Evolutionary conservation across 2,329 filamentous ascomycete species (phyloP).

Genomic region (Chaetomium strumarium): DNA sequence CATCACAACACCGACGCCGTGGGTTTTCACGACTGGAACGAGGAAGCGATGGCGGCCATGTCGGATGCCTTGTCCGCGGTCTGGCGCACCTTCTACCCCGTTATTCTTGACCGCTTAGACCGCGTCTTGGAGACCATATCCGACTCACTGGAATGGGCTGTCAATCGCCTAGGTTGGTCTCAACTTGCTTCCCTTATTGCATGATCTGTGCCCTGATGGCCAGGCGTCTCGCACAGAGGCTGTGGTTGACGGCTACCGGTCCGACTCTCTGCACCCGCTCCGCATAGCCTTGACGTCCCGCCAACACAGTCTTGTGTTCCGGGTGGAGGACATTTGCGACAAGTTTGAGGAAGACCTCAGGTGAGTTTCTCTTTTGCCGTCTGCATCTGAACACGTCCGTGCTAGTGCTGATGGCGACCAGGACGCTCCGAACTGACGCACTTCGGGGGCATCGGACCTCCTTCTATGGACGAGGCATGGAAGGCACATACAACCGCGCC

Average conservation of each 20-base stretch:
- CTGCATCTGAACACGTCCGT: background rate
- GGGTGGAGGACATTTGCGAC: constrained; percentile 27
- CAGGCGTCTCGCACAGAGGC: constrained; percentile 1
- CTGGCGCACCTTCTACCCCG: constrained; percentile 29
- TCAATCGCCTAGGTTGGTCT: background rate
- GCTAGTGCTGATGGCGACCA: constrained; percentile 14
- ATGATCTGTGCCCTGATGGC: background rate
- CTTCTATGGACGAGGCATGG: constrained; percentile 34
- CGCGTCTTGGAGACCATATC: background rate
- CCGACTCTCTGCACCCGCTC: constrained; percentile 18
- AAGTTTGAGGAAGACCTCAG: constrained; percentile 20
- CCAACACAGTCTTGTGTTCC: constrained; percentile 25
- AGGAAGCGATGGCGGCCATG: constrained; percentile 37
- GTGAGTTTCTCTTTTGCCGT: background rate
- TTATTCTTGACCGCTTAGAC: constrained; percentile 18
- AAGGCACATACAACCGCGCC: constrained; percentile 29
- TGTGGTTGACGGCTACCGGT: constrained; percentile 11
- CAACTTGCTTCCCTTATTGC: background rate
- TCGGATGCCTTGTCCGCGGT: constrained; percentile 27
- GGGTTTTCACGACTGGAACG: constrained; percentile 39
- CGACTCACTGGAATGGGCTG: background rate
- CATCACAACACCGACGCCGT: constrained; percentile 27
- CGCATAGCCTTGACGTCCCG: constrained; percentile 26
- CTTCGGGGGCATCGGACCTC: constrained; percentile 35
- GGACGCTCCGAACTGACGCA: constrained; percentile 30